Evolutionary conservation across 495 filamentous ascomycete species (phyloP).

Genomic region (Lasiosphaeris hirsuta): DNA sequence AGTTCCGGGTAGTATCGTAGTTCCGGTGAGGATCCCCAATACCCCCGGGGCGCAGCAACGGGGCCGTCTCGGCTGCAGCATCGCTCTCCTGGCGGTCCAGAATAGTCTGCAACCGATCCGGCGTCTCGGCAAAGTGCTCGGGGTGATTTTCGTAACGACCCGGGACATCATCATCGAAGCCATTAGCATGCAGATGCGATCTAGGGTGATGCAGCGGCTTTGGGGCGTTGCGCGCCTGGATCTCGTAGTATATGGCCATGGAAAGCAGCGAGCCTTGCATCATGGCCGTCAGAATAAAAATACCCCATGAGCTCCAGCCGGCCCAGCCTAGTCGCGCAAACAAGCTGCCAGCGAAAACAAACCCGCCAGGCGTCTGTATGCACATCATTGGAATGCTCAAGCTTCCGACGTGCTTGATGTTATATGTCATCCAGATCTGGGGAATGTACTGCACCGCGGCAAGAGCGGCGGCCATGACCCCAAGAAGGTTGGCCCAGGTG

Average conservation of each 20-base stretch:
- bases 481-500: constrained; percentile 79
- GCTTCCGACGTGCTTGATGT: constrained; percentile 76
- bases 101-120: constrained; percentile 38
- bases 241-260: constrained; percentile 79
- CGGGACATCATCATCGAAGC: constrained; percentile 31
- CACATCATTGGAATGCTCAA: constrained; percentile 97
- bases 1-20: constrained; percentile 13
- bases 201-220: constrained; percentile 2
- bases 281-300: constrained; percentile 77
- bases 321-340: constrained; percentile 72
- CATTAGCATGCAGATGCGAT: constrained; percentile 28
- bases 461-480: constrained; percentile 71
- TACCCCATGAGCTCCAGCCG: constrained; percentile 94
- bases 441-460: constrained; percentile 89
- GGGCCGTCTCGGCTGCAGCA: constrained; percentile 40
- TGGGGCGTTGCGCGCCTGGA: constrained; percentile 17
- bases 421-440: constrained; percentile 88
- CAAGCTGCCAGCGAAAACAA: constrained; percentile 84
- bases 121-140: constrained; percentile 37
- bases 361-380: constrained; percentile 90
- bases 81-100: constrained; percentile 42
- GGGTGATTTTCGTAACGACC: constrained; percentile 39
- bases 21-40: constrained; percentile 29
- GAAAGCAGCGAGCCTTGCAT: constrained; percentile 80
- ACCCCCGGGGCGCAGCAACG: constrained; percentile 39